phyloP scores from a whole-genome alignment of 2,329 filamentous ascomycete genomes.

The Juglanconis sp. region DNA sequence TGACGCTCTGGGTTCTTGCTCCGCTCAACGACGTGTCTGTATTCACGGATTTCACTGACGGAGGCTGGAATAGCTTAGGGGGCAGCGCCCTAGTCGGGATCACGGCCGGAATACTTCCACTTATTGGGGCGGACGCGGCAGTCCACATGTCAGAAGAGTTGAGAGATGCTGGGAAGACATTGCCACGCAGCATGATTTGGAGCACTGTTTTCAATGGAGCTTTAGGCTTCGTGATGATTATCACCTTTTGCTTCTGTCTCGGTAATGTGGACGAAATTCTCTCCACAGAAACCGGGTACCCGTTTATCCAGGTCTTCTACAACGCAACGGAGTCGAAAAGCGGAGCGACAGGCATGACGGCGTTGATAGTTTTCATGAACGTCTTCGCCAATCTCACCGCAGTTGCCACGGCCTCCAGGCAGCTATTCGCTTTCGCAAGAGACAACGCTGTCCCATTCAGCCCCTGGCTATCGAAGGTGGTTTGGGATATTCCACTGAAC shows the following conservation, averaged over 20 bases:
- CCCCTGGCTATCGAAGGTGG: slow-evolving; percentile 24
- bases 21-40: slow-evolving; percentile 27
- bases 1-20: slow-evolving; percentile 34
- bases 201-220: slow-evolving; percentile 30
- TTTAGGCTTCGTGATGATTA: slow-evolving; percentile 29
- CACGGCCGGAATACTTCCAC: slow-evolving; percentile 33
- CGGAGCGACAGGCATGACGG: slow-evolving; percentile 25
- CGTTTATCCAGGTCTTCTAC: slow-evolving; percentile 29
- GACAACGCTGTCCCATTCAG: slow-evolving; percentile 34
- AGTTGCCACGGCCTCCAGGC: slow-evolving; percentile 28
- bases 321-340: slow-evolving; percentile 23
- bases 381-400: slow-evolving; percentile 25
- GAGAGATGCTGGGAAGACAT: slow-evolving; percentile 19
- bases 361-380: slow-evolving; percentile 19
- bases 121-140: slow-evolving; percentile 30
- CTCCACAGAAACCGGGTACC: slow-evolving; percentile 23
- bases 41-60: slow-evolving; percentile 30
- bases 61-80: slow-evolving; percentile 29
- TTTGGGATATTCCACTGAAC: slow-evolving; percentile 14
- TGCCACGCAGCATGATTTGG: slow-evolving; percentile 32
- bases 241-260: slow-evolving; percentile 16
- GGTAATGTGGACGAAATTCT: slow-evolving; percentile 5
- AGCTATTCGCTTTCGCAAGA: slow-evolving; percentile 31
- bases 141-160: slow-evolving; percentile 34
- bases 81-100: slow-evolving; percentile 36